These are phyloP conservation scores for Annulohypoxylon stygium DNA, from an alignment of 495 filamentous ascomycete species.

Conservation along the genomic window DNA sequence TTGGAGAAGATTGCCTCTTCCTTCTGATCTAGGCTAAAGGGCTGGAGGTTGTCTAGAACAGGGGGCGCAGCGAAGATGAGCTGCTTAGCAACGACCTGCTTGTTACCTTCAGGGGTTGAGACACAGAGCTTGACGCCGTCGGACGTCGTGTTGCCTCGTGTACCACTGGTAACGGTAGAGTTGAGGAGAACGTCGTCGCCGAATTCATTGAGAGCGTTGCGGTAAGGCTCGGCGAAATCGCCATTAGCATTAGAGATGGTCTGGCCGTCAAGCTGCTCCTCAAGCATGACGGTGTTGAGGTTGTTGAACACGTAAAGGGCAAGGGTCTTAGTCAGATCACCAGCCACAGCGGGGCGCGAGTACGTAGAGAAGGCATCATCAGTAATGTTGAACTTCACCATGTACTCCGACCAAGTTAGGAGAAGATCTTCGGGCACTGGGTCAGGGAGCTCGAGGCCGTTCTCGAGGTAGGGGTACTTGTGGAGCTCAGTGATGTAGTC, in stretches of 20 bases:
- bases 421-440: slow-evolving; percentile 59
- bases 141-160: slow-evolving; percentile 19
- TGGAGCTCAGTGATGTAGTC: slow-evolving; percentile 47
- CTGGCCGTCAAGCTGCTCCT: slow-evolving; percentile 27
- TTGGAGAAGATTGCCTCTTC: slow-evolving; percentile 57
- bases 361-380: slow-evolving; percentile 49
- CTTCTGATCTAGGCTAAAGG: slow-evolving; percentile 53
- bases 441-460: slow-evolving; percentile 59
- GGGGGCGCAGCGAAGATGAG: slow-evolving; percentile 63
- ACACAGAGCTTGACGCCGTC: slow-evolving; percentile 40
- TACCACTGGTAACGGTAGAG: slow-evolving; percentile 30
- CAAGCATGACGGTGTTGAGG: slow-evolving; percentile 33
- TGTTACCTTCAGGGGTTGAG: slow-evolving; percentile 28
- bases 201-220: slow-evolving; percentile 53
- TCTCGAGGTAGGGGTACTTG: slow-evolving; percentile 57
- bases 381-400: slow-evolving; percentile 56
- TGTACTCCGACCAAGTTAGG: slow-evolving; percentile 59
- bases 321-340: slow-evolving; percentile 53
- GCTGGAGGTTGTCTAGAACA: slow-evolving; percentile 44
- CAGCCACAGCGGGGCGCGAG: slow-evolving; percentile 53
- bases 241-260: slow-evolving; percentile 30
- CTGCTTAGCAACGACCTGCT: slow-evolving; percentile 60
- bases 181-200: slow-evolving; percentile 51
- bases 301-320: slow-evolving; percentile 45
- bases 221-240: slow-evolving; percentile 60